Evolutionary conservation across 805 yeast genomes (phyloP).

Genomic region (Wilhelminamyces savonicus): DNA sequence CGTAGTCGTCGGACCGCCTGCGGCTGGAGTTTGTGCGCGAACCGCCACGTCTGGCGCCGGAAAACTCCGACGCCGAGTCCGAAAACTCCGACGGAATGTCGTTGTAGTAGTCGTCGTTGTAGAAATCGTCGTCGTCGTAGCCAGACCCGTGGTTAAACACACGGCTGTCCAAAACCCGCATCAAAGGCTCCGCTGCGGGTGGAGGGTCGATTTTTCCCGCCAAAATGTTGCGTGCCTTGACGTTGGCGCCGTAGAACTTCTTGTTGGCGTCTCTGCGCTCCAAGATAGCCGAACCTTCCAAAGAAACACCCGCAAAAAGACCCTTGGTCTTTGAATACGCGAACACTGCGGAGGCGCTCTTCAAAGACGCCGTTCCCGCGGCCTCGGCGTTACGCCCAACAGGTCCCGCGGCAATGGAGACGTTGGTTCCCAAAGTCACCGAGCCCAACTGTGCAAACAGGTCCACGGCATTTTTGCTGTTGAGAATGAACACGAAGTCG

Average conservation of each 20-base stretch:
- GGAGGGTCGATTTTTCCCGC: conserved; percentile 91
- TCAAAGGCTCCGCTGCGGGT: conserved; percentile 79
- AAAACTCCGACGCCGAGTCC: conserved; percentile 43
- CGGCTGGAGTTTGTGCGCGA: conserved; percentile 10
- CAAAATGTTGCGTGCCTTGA: conserved; percentile 82
- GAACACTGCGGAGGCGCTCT: conserved; percentile 84
- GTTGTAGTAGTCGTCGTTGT: conserved; percentile 57
- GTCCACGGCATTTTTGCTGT: conserved; percentile 81
- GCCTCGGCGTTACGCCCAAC: conserved; percentile 97
- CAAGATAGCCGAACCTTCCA: conserved; percentile 93
- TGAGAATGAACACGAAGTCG: conserved; percentile 89
- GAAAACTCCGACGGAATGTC: conserved; percentile 71
- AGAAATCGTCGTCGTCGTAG: conserved; percentile 43
- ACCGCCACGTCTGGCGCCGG: conserved; percentile 17
- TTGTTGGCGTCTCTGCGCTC: conserved; percentile 97
- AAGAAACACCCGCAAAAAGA: conserved; percentile 92
- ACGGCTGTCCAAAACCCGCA: conserved; percentile 79
- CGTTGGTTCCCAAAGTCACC: conserved; percentile 89
- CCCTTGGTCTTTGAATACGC: conserved; percentile 96
- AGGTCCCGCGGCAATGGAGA: conserved; percentile 96
- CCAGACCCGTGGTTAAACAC: conserved; percentile 62
- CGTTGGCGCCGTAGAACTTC: conserved; percentile 83
- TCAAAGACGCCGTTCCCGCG: conserved; percentile 87
- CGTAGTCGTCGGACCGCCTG: conserved; percentile 25
- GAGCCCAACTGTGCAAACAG: conserved; percentile 93